Base-by-base conservation (phyloP, 2,329 filamentous ascomycete species). In the Fusarium sp. region DNA sequence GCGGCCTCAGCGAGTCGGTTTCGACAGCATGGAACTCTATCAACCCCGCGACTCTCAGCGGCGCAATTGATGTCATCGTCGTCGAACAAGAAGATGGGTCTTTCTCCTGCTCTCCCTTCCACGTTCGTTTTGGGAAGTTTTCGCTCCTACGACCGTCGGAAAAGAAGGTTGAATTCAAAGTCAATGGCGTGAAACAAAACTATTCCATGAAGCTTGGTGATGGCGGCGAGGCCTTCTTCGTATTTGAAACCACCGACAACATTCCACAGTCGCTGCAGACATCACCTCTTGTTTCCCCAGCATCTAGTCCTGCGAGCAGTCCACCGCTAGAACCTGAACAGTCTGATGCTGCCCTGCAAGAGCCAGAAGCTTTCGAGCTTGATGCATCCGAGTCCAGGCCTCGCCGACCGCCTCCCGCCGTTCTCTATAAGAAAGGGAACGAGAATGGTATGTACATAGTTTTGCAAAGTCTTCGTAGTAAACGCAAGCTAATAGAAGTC, bases 1-100 rank as follows among this genome's bases (percentile, higher is more conserved):
- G 95, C 69, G 96, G 93, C 73, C 86, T 98, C 70, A 95, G 92
- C 77, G 93, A 93, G 75, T 96, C 93, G 48, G 94, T 99, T 71
- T 96, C 93, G 70, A 97, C 95, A 80, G 94, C 95, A 76, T 99
- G 95, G 95, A 99, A 99, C 78, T 97, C 93, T 23, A 96, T 99
- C 83, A 99, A 99, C 77, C 95, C 95, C 46, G 93, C 95, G 39
- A 99, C 95, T 11, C 86, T 99, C 53, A 97, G 92, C 79, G 95
- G 95, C 72, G 95, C 95, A 72, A 98, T 99, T 79, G 95, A 99
- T 83, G 94, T 98, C 69, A 97, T 99, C 68, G 94, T 99, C 51
- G 93, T 99, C 56, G 93, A 99, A 77, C 93, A 96, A 68, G 92
- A 94, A 73, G 95, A 99, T 83, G 95, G 92, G 79, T 82, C 80